Conservation (phyloP, 805 yeast species). For the Millerozyma acaciae region DNA sequence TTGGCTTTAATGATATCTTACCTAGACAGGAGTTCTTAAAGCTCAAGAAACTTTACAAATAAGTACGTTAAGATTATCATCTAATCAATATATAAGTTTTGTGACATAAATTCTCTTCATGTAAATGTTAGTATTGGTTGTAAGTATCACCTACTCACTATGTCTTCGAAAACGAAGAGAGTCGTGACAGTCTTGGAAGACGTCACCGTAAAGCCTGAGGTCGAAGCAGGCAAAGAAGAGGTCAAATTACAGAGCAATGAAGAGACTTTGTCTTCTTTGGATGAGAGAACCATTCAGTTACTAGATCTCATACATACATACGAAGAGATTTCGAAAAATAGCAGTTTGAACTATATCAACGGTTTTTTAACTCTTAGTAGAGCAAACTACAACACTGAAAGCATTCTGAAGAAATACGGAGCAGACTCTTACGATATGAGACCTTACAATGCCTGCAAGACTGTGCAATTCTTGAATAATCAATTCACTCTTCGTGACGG, state of each 20-base stretch:
- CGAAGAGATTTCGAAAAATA: constrained; percentile 19
- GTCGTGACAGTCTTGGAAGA: constrained; percentile 3
- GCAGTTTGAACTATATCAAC: constrained; percentile 19
- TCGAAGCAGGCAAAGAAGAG: neutral
- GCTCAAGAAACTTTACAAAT: constrained; percentile 40
- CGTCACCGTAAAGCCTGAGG: constrained; percentile 3
- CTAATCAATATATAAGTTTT: neutral
- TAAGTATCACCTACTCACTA: too few species aligned
- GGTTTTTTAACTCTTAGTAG: constrained; percentile 43
- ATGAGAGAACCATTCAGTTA: constrained; percentile 15
- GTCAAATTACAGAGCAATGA: constrained; percentile 1
- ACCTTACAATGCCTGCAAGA: constrained; percentile 22
- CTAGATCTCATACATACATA: constrained; percentile 32
- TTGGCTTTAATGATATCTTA: constrained; percentile 43
- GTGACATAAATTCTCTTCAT: constrained; percentile 4
- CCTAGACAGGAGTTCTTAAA: constrained; percentile 40
- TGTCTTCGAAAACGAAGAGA: neutral
- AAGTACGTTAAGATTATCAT: constrained; percentile 2
- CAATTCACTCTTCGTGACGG: constrained; percentile 3
- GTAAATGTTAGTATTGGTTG: too few species aligned
- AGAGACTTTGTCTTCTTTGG: constrained; percentile 6
- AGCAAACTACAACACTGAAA: constrained; percentile 37
- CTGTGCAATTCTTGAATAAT: constrained; percentile 13
- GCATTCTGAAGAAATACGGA: constrained; percentile 31
- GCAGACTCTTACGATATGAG: constrained; percentile 39